Percentiles rank a stretch among this genome's conserved stretches.
Conservation (phyloP, 108 stramenopile species). For the Seminavis robusta region DNA sequence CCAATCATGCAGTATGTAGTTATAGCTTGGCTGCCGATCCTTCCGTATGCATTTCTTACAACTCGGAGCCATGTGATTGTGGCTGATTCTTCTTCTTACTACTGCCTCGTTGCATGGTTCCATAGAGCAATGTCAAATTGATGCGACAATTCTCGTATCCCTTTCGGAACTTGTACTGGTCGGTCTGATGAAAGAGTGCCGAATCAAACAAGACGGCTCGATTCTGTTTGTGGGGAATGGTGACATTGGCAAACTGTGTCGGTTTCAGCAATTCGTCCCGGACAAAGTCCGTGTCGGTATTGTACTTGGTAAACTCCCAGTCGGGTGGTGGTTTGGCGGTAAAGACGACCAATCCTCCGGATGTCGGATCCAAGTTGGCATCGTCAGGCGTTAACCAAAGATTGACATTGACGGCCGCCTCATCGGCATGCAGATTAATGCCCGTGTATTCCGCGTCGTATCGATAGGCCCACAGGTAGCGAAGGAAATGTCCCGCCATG, state of each 20-base stretch:
- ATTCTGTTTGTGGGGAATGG: conserved; percentile 68
- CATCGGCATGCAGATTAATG: conserved; percentile 75
- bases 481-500: conserved; percentile 44
- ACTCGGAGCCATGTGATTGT: no score
- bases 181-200: conserved; percentile 77
- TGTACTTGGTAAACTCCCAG: conserved; percentile 62
- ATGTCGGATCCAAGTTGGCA: conserved; percentile 58
- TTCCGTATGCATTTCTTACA: no score
- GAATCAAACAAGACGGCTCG: conserved; percentile 83
- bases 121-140: no score
- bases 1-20: no score
- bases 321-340: conserved; percentile 64
- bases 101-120: no score
- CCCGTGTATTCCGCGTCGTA: conserved; percentile 60
- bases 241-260: conserved; percentile 64
- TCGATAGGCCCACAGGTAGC: conserved; percentile 72
- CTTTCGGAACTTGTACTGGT: no score
- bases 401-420: conserved; percentile 81
- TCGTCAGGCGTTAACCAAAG: conserved; percentile 77
- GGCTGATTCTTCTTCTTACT: no score
- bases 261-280: conserved; percentile 44
- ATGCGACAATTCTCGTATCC: no score
- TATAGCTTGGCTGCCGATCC: no score
- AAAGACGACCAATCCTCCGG: conserved; percentile 73
- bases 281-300: conserved; percentile 52